These are phyloP conservation scores for Gremmenia infestans DNA, from an alignment of 2,329 filamentous ascomycete species.

Conservation along the genomic window DNA sequence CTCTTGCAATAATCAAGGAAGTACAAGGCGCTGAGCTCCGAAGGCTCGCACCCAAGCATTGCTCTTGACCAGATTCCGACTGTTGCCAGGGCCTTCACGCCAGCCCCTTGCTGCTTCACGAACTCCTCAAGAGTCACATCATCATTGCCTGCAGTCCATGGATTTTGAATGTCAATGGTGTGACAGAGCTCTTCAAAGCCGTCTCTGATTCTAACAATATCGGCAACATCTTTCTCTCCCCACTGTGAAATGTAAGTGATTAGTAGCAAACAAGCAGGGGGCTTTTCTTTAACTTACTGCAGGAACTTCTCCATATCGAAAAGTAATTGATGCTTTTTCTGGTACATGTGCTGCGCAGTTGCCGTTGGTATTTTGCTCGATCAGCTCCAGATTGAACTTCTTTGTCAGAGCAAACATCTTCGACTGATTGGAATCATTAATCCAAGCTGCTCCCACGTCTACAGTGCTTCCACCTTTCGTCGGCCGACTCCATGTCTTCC, in stretches of 20 bases:
- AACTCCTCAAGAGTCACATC: slow-evolving; percentile 36
- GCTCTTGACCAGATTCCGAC: slow-evolving; percentile 43
- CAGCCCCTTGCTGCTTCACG: slow-evolving; percentile 30
- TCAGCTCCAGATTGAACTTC: slow-evolving; percentile 38
- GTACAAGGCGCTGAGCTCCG: slow-evolving; percentile 45
- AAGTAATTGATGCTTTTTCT: slow-evolving; percentile 31
- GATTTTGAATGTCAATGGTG: slow-evolving; percentile 15
- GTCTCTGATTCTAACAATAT: slow-evolving; percentile 6
- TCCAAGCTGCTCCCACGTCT: slow-evolving; percentile 55
- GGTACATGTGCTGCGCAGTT: slow-evolving; percentile 38
- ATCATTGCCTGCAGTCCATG: slow-evolving; percentile 17
- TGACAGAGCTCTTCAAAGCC: neutral
- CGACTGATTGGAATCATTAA: slow-evolving; percentile 38
- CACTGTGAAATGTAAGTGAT: neutral
- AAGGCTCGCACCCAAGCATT: slow-evolving; percentile 46
- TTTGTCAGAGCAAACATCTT: slow-evolving; percentile 38
- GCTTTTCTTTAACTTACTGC: slow-evolving; percentile 13
- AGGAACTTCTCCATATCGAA: slow-evolving; percentile 32
- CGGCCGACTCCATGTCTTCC: slow-evolving; percentile 32
- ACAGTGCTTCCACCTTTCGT: slow-evolving; percentile 33
- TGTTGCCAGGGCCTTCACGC: slow-evolving; percentile 31
- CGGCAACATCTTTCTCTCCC: neutral
- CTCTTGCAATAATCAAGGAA: slow-evolving; percentile 52
- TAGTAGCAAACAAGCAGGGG: neutral
- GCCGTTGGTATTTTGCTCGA: slow-evolving; percentile 45